Percentiles rank a stretch among this genome's conserved stretches.
Conservation (phyloP, 1,284 basidiomycete genomes). For the Phellinidium pouzarii region DNA sequence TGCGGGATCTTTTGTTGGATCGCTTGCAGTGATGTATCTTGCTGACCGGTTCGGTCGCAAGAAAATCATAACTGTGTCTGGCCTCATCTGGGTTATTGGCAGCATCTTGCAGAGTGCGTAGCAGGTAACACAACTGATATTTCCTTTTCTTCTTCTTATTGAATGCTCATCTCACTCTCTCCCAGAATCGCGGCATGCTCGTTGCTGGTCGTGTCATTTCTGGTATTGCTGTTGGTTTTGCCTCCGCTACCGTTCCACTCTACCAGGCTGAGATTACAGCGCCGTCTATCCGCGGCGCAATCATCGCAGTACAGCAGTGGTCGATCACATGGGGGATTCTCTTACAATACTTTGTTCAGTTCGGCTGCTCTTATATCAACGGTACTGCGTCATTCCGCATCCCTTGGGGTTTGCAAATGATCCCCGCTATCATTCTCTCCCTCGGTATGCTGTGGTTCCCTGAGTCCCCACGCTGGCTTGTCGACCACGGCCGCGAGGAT, state of each 20-base stretch:
- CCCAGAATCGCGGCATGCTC: constrained; percentile 59
- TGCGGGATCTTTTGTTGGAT: constrained; percentile 55
- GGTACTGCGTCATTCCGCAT: constrained; percentile 69
- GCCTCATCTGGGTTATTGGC: constrained; percentile 67
- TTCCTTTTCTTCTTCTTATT: neutral
- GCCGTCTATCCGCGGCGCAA: constrained; percentile 64
- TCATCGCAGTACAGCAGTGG: constrained; percentile 76
- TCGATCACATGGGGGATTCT: constrained; percentile 73
- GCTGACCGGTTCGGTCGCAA: constrained; percentile 64
- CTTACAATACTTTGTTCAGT: constrained; percentile 67
- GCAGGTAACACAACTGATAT: constrained; percentile 33
- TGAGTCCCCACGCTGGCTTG: constrained; percentile 48
- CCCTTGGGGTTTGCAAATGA: constrained; percentile 74
- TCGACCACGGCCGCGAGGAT: constrained; percentile 54
- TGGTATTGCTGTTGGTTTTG: constrained; percentile 53
- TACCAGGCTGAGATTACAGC: constrained; percentile 71
- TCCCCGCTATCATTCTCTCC: constrained; percentile 63
- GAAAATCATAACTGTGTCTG: constrained; percentile 54
- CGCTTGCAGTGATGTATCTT: constrained; percentile 52
- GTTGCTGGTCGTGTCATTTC: constrained; percentile 61
- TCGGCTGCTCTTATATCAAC: constrained; percentile 67
- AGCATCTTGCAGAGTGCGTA: constrained; percentile 61
- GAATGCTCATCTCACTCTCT: constrained; percentile 1
- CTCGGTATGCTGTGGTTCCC: constrained; percentile 66
- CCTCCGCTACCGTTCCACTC: constrained; percentile 56